Percentiles rank a stretch among this genome's conserved stretches.
These are phyloP conservation scores for Pythium coloratum DNA, from an alignment of 352 stramenopile species.

Conservation along the genomic window DNA sequence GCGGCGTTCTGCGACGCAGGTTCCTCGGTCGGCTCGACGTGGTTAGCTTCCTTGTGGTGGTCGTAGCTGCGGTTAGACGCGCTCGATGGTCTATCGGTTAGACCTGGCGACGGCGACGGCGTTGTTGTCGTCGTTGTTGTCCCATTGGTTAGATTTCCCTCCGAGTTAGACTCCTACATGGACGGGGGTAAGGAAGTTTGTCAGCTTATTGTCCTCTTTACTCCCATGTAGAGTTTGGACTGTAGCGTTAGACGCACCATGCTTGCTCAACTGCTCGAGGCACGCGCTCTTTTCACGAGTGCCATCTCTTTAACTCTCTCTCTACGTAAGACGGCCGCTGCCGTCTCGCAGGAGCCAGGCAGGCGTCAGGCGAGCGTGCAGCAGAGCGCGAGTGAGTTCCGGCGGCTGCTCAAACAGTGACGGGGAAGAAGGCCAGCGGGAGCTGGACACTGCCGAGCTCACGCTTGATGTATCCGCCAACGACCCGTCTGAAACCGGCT, in stretches of 20 bases:
- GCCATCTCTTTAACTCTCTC: neutral
- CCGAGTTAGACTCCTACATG: neutral
- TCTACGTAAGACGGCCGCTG: too few species aligned
- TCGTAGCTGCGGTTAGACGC: neutral
- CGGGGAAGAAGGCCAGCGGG: neutral
- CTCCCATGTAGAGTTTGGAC: neutral
- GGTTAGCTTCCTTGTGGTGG: neutral
- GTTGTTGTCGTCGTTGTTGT: neutral
- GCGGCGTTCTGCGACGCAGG: neutral
- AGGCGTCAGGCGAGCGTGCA: neutral
- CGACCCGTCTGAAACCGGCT: neutral
- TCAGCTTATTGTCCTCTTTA: neutral
- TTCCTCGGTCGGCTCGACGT: neutral
- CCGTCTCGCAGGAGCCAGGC: too few species aligned
- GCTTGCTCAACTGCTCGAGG: neutral
- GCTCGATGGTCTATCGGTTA: neutral
- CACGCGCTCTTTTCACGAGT: conserved; percentile 1
- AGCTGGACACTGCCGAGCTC: neutral
- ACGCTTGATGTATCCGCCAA: conserved; percentile 1
- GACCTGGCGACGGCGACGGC: too few species aligned
- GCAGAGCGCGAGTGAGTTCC: neutral
- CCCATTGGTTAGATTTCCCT: neutral
- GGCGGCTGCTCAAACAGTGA: neutral
- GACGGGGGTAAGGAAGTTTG: neutral
- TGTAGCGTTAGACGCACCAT: neutral